A percentile compares a stretch with the other conserved stretches of the same genome.
Evolutionary conservation across 225 moss, liverwort and hornwort species (phyloP).

Genomic region (Asterella californica): DNA sequence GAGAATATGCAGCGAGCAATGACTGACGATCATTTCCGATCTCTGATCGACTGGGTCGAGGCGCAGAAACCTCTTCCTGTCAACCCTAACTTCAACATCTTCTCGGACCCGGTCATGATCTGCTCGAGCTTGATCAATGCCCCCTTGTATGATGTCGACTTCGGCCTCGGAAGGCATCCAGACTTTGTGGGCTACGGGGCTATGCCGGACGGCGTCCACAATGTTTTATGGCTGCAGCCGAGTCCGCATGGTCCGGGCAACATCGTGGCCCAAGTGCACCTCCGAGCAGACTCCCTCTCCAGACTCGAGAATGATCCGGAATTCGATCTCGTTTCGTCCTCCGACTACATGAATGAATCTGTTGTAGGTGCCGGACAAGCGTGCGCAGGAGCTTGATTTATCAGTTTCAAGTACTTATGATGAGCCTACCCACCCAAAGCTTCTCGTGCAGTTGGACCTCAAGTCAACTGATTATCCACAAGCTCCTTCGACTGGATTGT

Average conservation of each 20-base stretch:
- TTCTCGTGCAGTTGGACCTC: not conserved
- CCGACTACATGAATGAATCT: not conserved
- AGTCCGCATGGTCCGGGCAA: slow-evolving; percentile 17
- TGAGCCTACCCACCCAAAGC: not conserved
- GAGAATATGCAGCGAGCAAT: slow-evolving; percentile 12
- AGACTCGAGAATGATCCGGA: slow-evolving; percentile 18
- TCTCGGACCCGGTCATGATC: slow-evolving; percentile 21
- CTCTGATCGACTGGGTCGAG: slow-evolving; percentile 24
- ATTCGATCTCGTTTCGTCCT: slow-evolving; percentile 13
- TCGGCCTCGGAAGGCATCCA: slow-evolving; percentile 19
- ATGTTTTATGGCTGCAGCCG: slow-evolving; percentile 18
- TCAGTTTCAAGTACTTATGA: not conserved
- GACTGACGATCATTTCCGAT: slow-evolving; percentile 16
- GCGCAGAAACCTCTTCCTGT: slow-evolving; percentile 17
- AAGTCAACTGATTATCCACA: not conserved
- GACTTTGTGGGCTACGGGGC: slow-evolving; percentile 15
- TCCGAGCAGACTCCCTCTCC: not conserved
- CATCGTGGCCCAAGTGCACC: slow-evolving; percentile 2
- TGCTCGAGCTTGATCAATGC: slow-evolving; percentile 21
- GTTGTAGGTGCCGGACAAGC: not conserved
- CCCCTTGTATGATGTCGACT: slow-evolving; percentile 18
- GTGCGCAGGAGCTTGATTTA: not conserved
- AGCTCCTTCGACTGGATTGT: too few species aligned
- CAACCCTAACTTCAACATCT: slow-evolving; percentile 17
- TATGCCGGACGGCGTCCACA: slow-evolving; percentile 22